Evolutionary conservation across 768 basidiomycete species (phyloP).

Genomic region (Phanerochaete sordida): DNA sequence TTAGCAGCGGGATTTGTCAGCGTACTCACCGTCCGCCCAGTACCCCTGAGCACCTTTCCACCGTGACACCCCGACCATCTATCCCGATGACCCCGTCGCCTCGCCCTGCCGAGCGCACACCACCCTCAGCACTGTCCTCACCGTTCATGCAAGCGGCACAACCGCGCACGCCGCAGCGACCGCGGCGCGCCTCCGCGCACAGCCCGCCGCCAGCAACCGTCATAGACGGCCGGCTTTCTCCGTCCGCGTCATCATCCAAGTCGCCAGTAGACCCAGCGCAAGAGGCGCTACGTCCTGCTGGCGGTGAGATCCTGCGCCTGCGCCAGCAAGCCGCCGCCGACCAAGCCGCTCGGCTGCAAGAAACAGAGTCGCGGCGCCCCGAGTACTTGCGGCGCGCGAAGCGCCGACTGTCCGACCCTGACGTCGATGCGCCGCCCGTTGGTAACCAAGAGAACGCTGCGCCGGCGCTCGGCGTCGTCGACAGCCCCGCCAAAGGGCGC

Average conservation of each 20-base stretch:
- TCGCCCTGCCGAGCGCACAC: conserved; percentile 19
- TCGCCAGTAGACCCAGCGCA: conserved; percentile 22
- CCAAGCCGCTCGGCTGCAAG: conserved; percentile 43
- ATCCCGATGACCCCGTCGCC: conserved; percentile 12
- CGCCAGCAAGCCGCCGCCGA: conserved; percentile 51
- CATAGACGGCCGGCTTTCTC: conserved; percentile 15
- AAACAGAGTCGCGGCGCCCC: conserved; percentile 61
- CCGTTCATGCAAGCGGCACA: conserved; percentile 27
- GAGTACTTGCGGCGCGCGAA: conserved; percentile 68
- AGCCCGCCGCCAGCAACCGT: conserved; percentile 15
- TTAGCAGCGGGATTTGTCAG: background rate
- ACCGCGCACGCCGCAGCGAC: conserved; percentile 13
- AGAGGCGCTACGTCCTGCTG: conserved; percentile 29
- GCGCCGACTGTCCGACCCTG: conserved; percentile 36
- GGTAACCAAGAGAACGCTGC: conserved; percentile 26
- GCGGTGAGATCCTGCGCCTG: conserved; percentile 60
- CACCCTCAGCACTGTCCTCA: conserved; percentile 25
- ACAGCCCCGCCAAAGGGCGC: conserved; percentile 70
- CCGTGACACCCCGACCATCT: conserved; percentile 9
- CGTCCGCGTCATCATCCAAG: background rate
- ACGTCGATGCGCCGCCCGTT: conserved; percentile 32
- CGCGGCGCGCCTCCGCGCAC: conserved; percentile 1
- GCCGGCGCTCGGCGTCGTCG: conserved; percentile 53
- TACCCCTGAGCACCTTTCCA: conserved; percentile 1
- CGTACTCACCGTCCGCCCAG: background rate